A percentile compares a stretch with the other conserved stretches of the same genome.
phyloP scores from a whole-genome alignment of 2,329 filamentous ascomycete species.

The Metarhizium sp. region DNA sequence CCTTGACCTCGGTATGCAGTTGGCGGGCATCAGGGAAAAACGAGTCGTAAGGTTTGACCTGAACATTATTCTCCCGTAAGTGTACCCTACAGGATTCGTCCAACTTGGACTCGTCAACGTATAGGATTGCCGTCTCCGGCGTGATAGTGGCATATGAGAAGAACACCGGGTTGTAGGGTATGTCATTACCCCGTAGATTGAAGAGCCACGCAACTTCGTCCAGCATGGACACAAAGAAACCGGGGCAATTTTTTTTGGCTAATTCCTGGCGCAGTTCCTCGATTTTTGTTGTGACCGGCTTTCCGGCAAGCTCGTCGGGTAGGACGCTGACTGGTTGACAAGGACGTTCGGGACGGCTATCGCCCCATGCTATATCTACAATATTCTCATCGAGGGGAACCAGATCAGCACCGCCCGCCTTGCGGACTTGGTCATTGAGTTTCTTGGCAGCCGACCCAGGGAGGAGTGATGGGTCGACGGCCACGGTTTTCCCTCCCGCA shows the following conservation, averaged over 20 bases:
- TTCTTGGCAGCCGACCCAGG: conserved; percentile 57
- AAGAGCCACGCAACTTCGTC: conserved; percentile 99
- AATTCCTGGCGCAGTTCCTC: conserved; percentile 82
- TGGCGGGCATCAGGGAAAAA: conserved; percentile 72
- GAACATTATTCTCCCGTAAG: conserved; percentile 58
- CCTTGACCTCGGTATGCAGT: conserved; percentile 35
- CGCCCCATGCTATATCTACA: conserved; percentile 83
- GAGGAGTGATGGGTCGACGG: conserved; percentile 82
- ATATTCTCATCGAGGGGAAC: conserved; percentile 72
- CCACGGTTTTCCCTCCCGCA: conserved; percentile 78
- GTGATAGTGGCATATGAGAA: conserved; percentile 94
- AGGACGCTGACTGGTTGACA: conserved; percentile 68
- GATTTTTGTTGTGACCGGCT: conserved; percentile 74
- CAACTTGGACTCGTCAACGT: conserved; percentile 74
- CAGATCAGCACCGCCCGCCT: conserved; percentile 70
- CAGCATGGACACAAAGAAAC: conserved; percentile 86
- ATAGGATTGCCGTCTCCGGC: conserved; percentile 65
- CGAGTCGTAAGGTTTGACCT: conserved; percentile 69
- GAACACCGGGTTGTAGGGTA: conserved; percentile 96
- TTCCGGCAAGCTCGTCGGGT: conserved; percentile 66
- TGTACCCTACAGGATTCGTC: conserved; percentile 58
- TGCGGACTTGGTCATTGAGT: conserved; percentile 76
- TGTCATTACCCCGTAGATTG: conserved; percentile 89
- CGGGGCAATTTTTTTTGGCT: conserved; percentile 77
- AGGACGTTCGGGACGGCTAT: conserved; percentile 62